Evolutionary conservation across 768 basidiomycete genomes (phyloP), one percentile per base, ranked within the genome.

Genomic region (Xerocomellus amylosporus): DNA sequence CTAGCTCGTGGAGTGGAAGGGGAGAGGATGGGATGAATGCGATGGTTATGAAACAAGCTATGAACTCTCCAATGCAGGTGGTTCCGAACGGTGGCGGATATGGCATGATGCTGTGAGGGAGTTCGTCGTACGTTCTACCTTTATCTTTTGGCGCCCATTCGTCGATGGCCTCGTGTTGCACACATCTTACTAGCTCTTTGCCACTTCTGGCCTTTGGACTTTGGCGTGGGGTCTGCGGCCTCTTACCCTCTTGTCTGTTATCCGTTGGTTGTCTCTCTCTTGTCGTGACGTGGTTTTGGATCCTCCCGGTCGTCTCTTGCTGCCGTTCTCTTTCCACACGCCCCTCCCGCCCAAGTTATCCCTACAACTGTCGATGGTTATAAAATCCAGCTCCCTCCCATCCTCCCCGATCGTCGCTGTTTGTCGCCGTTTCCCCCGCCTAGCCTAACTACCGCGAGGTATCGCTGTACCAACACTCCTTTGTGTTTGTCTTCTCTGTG

Each of bases 31-130:
- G 64, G 49, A 69, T 71, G 62, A 70, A 67, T 45, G 64, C 59
- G 52, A 68, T 75, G 69, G 59, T 63, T 39, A 70, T 70, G 66
- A 73, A 72, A 54, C 68, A 68, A 50, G 63, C 64, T 34, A 66
- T 74, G 59, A 61, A 64, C 44, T 59, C 65, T 20, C 68, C 76
- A 10, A 75, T 78, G 56, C 73, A 71, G 44, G 67, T 75, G 31
- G 72, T 73, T 45, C 65, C 74, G 50, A 75, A 71, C 55, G 63
- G 58, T 49, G 69, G 68, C 39, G 74, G 69, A 53, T 77, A 75
- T 66, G 67, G 68, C 31, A 62, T 74, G 54, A 75, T 78, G 71
- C 60, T 78, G 59, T 72, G 55, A 70, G 34, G 37, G 33, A 24
- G 34, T 41, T 37, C 34, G 30, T 45, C 47, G 49, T 55, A 15